Percentiles rank a stretch among this genome's conserved stretches.
Conservation (phyloP, 441 rosid species). For the Adansonia grandidieri region DNA sequence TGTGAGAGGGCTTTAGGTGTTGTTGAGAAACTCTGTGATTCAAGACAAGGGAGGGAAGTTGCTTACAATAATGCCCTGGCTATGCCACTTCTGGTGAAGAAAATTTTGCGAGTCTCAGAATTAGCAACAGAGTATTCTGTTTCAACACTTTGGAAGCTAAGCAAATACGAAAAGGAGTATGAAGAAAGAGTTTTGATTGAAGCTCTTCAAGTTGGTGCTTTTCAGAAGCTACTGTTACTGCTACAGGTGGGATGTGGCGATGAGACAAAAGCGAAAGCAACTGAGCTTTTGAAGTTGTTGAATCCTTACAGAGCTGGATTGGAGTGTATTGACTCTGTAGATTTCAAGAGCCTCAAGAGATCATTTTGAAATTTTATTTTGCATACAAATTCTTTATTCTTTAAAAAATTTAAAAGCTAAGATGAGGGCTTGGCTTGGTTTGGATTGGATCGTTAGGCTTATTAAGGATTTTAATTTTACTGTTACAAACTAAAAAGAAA, state of each 20-base stretch:
- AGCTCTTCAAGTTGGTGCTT: constrained; percentile 57
- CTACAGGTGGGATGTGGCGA: constrained; percentile 54
- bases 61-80: constrained; percentile 42
- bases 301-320: constrained; percentile 56
- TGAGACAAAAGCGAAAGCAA: constrained; percentile 56
- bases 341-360: constrained; percentile 59
- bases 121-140: constrained; percentile 48
- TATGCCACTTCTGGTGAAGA: constrained; percentile 54
- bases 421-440: too few species aligned
- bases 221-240: constrained; percentile 60
- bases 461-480: not conserved
- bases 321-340: constrained; percentile 58
- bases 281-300: constrained; percentile 55
- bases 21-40: constrained; percentile 44
- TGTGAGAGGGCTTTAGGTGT: constrained; percentile 48
- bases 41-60: constrained; percentile 41
- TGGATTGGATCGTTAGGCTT: not conserved
- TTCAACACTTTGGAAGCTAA: constrained; percentile 47
- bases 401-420: not conserved
- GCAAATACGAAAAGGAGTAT: constrained; percentile 20
- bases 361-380: constrained; percentile 41
- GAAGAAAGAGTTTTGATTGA: constrained; percentile 38
- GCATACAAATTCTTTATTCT: not conserved
- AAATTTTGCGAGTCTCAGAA: constrained; percentile 46
- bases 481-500: too few species aligned